phyloP scores from a whole-genome alignment of 2,329 filamentous ascomycete species.

The Alternaria novae-zelandiae region DNA sequence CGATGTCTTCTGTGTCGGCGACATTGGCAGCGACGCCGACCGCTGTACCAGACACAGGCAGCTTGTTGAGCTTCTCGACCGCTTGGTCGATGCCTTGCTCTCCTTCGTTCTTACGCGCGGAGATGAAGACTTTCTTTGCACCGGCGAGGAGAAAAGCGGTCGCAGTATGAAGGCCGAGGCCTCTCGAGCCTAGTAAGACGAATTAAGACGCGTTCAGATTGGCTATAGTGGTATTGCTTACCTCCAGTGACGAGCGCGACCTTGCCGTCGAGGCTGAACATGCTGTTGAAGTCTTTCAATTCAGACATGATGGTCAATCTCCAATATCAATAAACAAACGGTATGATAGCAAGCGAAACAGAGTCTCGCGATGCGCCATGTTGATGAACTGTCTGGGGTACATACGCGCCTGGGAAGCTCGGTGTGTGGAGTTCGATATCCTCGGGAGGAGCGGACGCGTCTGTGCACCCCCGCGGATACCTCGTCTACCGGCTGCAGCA shows the following conservation, averaged over 20 bases:
- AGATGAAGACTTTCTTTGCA: constrained; percentile 49
- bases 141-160: constrained; percentile 50
- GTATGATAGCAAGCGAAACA: not conserved
- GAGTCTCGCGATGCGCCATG: constrained; percentile 13
- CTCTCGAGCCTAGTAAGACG: constrained; percentile 44
- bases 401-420: constrained; percentile 24
- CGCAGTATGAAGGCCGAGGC: constrained; percentile 48
- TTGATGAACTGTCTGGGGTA: constrained; percentile 13
- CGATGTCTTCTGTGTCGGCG: constrained; percentile 46
- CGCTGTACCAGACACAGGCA: constrained; percentile 43
- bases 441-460: constrained; percentile 25
- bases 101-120: constrained; percentile 48
- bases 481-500: constrained; percentile 19
- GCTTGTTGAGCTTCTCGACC: constrained; percentile 47
- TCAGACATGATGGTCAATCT: constrained; percentile 37
- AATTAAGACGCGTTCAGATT: not conserved
- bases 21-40: constrained; percentile 49
- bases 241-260: constrained; percentile 47
- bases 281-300: constrained; percentile 39
- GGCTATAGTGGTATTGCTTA: constrained; percentile 5
- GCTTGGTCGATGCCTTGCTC: constrained; percentile 48
- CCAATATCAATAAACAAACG: not conserved
- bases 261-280: constrained; percentile 48
- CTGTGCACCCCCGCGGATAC: constrained; percentile 26
- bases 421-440: constrained; percentile 29